phyloP scores from a whole-genome alignment of 768 basidiomycete species.

The Podaxis sp. region DNA sequence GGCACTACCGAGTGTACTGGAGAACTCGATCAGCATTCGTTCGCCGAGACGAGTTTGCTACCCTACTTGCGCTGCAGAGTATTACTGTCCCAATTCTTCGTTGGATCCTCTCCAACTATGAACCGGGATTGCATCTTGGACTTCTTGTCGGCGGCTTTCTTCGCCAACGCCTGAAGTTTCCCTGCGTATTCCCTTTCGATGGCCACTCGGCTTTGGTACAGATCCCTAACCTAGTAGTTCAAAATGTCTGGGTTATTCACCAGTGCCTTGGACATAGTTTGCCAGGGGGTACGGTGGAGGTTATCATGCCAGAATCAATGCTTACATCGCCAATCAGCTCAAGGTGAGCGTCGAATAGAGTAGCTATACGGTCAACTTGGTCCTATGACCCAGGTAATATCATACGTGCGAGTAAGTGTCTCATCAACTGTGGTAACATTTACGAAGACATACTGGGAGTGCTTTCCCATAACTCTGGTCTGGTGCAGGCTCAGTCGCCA shows the following conservation, averaged over 20 bases:
- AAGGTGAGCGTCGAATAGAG: slow-evolving; percentile 60
- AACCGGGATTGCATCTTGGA: slow-evolving; percentile 47
- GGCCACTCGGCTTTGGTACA: slow-evolving; percentile 60
- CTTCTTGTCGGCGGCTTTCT: slow-evolving; percentile 71
- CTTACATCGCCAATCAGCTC: slow-evolving; percentile 62
- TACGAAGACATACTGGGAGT: slow-evolving; percentile 42
- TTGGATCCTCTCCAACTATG: slow-evolving; percentile 65
- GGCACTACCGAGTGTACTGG: slow-evolving; percentile 69
- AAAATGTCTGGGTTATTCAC: not conserved
- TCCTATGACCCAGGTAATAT: slow-evolving; percentile 41
- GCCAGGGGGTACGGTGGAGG: not conserved
- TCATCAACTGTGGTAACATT: not conserved
- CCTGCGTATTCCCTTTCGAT: slow-evolving; percentile 78
- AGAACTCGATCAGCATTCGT: slow-evolving; percentile 4
- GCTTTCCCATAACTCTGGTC: slow-evolving; percentile 40
- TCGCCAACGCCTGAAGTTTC: slow-evolving; percentile 62
- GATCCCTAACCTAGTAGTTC: slow-evolving; percentile 56
- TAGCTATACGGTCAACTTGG: slow-evolving; percentile 62
- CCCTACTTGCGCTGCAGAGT: slow-evolving; percentile 52
- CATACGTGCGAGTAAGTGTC: not conserved
- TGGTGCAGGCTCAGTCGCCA: slow-evolving; percentile 7
- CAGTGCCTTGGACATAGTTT: not conserved
- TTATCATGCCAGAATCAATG: not conserved
- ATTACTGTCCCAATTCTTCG: slow-evolving; percentile 52
- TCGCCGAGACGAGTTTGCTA: not conserved